A percentile compares a stretch with the other conserved stretches of the same genome.
Evolutionary conservation across 2,329 filamentous ascomycete genomes (phyloP).

Genomic region (Sarocladium oryzae): DNA sequence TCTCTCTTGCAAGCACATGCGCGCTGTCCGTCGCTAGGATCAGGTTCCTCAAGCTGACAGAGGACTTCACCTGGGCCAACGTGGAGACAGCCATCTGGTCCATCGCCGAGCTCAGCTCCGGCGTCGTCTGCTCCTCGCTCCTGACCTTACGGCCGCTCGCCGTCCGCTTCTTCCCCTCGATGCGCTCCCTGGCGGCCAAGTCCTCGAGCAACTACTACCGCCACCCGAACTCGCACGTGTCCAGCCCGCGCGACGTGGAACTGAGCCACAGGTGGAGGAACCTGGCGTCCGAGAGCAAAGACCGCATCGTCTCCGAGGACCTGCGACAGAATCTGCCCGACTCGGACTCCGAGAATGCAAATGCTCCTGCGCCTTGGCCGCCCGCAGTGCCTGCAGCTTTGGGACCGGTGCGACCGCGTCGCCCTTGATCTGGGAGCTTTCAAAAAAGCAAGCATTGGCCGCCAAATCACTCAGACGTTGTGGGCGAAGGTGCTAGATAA

Average conservation of each 20-base stretch:
- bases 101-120: conserved; percentile 6
- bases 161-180: background rate
- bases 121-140: conserved; percentile 2
- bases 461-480: no score
- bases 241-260: background rate
- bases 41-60: conserved; percentile 5
- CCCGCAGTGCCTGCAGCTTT: background rate
- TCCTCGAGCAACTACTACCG: conserved; percentile 4
- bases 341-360: background rate
- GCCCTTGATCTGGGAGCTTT: background rate
- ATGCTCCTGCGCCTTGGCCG: background rate
- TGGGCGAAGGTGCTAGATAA: no score
- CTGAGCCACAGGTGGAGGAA: conserved; percentile 3
- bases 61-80: conserved; percentile 5
- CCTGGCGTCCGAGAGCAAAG: conserved; percentile 1
- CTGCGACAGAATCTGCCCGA: background rate
- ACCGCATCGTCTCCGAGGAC: background rate
- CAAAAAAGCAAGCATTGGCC: no score
- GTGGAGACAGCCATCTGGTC: conserved; percentile 5
- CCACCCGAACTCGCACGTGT: conserved; percentile 1
- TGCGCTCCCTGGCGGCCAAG: background rate
- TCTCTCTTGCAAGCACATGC: background rate
- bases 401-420: background rate
- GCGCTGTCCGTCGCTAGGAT: background rate
- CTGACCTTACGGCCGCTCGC: background rate